Base-by-base conservation (phyloP, 495 filamentous ascomycete genomes). In the Aspergillus ostianus region DNA sequence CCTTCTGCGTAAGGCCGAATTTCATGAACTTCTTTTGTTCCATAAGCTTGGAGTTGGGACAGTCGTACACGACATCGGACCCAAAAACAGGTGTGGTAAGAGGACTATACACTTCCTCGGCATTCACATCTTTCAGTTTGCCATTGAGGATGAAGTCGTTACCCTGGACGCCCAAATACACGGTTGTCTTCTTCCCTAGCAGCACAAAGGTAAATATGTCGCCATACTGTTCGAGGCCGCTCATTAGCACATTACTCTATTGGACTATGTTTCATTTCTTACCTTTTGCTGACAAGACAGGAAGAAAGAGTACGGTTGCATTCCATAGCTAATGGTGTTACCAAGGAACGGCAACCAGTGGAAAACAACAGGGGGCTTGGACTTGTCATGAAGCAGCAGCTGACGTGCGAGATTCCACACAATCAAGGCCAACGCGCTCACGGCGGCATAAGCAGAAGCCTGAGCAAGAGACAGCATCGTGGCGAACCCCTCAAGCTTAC, bases 1-100 rank as follows among this genome's bases (percentile, higher is more conserved):
- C 89, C 56, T 87, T 80, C 45, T 84, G 85, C 29, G 90, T 90
- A 51, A 95, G 85, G 48, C 90, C 90, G 67, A 90, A 82, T 72
- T 95, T 93, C 83, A 93, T 87, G 71, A 95, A 92, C 87, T 86
- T 90, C 75, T 92, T 92, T 70, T 92, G 89, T 70, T 92, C 88
- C 84, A 92, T 91, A 56, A 92, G 78, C 71, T 93, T 92, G 51
- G 89, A 78, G 67, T 93, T 93, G 27, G 91, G 90, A 69, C 90
- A 92, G 72, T 95, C 91, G 69, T 93, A 95, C 18, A 93, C 88
- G 20, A 95, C 90, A 73, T 91, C 90, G 47, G 85, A 85, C 58
- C 91, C 91, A 65, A 95, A 95, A 32, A 95, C 89, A 3, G 91
- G 91, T 6, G 88, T 93, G 6, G 91, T 95, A 49, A 95, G 79